These are phyloP conservation scores for Podila epicladia DNA, from an alignment of 192 early-diverging fungal species.

Conservation along the genomic window DNA sequence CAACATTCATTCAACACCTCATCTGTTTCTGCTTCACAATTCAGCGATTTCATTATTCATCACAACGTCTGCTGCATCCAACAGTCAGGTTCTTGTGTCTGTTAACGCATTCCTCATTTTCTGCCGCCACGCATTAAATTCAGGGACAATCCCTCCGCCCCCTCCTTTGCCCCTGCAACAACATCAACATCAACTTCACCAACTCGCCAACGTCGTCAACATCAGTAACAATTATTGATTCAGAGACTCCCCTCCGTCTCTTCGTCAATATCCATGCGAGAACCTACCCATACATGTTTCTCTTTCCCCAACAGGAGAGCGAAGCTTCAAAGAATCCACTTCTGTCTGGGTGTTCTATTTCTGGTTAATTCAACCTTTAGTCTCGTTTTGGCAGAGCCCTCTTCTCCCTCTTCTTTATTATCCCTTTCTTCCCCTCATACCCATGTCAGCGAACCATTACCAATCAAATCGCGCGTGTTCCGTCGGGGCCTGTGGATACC, in stretches of 20 bases:
- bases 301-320: too few relatives aligned
- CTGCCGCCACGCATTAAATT: not conserved
- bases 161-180: too few relatives aligned
- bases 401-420: not conserved
- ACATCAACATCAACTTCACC: too few relatives aligned
- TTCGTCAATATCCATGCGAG: too few relatives aligned
- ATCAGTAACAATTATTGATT: too few relatives aligned
- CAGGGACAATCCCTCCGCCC: too few relatives aligned
- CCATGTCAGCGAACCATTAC: not conserved
- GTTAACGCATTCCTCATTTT: conserved; percentile 28
- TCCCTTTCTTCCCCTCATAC: not conserved
- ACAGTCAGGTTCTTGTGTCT: not conserved
- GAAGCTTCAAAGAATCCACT: not conserved
- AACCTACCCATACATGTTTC: too few relatives aligned
- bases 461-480: not conserved
- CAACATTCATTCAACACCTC: not conserved
- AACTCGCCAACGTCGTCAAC: too few relatives aligned
- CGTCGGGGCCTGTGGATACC: conserved; percentile 13
- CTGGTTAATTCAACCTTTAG: conserved; percentile 10
- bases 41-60: too few relatives aligned
- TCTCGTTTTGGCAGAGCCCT: conserved; percentile 14
- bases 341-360: conserved; percentile 25
- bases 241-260: too few relatives aligned
- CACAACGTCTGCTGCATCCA: not conserved
- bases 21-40: too few relatives aligned